phyloP scores from a whole-genome alignment of 805 yeast genomes.

The Pichia occidentalis region DNA sequence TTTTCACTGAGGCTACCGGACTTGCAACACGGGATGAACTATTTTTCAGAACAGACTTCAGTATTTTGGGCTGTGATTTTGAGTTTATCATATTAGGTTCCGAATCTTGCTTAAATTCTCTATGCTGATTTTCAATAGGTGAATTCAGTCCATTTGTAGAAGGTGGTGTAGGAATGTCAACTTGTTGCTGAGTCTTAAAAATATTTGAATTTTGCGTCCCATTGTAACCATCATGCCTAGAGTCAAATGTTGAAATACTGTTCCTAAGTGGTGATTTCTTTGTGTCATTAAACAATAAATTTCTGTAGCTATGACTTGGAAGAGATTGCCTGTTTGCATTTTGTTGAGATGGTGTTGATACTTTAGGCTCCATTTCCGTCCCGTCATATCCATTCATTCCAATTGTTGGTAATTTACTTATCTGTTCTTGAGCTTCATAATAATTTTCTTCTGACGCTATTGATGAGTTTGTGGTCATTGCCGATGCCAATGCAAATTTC shows the following conservation, averaged over 20 bases:
- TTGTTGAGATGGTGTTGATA: neutral
- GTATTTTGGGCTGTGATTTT: conserved; percentile 1
- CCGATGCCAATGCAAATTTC: neutral
- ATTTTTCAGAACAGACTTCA: conserved; percentile 9
- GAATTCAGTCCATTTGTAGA: neutral
- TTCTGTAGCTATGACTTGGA: conserved; percentile 13
- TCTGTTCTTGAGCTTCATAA: conserved; percentile 9
- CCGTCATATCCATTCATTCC: neutral
- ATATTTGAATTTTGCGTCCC: no score
- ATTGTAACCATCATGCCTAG: neutral
- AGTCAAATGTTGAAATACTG: conserved; percentile 9
- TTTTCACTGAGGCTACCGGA: no score
- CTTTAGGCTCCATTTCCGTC: neutral
- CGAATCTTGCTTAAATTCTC: neutral
- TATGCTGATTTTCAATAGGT: neutral
- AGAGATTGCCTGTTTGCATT: neutral
- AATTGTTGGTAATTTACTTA: neutral
- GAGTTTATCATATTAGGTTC: neutral
- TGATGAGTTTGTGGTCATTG: neutral
- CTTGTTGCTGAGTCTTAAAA: no score
- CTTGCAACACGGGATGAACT: conserved; percentile 7
- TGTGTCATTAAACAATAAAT: conserved; percentile 5
- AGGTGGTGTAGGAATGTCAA: neutral
- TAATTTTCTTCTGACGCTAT: conserved; percentile 7
- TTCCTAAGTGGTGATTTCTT: conserved; percentile 8